Evolutionary conservation across 1,284 basidiomycete genomes (phyloP).

Genomic region (Fomitopsis palustris): DNA sequence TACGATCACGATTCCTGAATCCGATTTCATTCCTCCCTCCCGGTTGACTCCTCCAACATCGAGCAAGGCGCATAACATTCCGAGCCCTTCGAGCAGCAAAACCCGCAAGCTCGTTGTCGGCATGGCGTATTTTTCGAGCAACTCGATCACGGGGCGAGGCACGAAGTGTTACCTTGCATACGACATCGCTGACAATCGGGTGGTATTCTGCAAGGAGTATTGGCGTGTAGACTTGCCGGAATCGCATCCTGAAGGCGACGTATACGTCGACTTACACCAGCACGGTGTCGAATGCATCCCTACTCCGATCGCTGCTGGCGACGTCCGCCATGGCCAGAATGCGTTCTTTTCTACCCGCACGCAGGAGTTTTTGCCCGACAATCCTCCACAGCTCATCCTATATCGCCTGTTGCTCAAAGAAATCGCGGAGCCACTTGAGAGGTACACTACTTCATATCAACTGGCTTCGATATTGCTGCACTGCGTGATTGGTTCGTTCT

Average conservation of each 20-base stretch:
- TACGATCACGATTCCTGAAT: background rate
- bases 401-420: no score
- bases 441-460: no score
- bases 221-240: slow-evolving; percentile 1
- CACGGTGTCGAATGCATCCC: slow-evolving; percentile 4
- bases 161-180: slow-evolving; percentile 10
- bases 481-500: no score
- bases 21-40: no score
- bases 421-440: no score
- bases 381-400: no score
- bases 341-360: no score
- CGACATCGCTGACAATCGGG: background rate
- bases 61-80: background rate
- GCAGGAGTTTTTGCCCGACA: no score
- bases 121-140: background rate
- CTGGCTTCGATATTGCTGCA: no score
- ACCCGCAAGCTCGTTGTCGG: slow-evolving; percentile 1
- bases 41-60: background rate
- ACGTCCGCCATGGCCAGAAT: no score
- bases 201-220: slow-evolving; percentile 8
- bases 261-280: background rate
- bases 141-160: slow-evolving; percentile 2
- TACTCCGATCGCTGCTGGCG: no score
- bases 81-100: background rate
- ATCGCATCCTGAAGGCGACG: slow-evolving; percentile 4